Evolutionary conservation across 2,329 filamentous ascomycete genomes (phyloP), one percentile per base, ranked within the genome.

Genomic region (Hymenoscyphus repandus): DNA sequence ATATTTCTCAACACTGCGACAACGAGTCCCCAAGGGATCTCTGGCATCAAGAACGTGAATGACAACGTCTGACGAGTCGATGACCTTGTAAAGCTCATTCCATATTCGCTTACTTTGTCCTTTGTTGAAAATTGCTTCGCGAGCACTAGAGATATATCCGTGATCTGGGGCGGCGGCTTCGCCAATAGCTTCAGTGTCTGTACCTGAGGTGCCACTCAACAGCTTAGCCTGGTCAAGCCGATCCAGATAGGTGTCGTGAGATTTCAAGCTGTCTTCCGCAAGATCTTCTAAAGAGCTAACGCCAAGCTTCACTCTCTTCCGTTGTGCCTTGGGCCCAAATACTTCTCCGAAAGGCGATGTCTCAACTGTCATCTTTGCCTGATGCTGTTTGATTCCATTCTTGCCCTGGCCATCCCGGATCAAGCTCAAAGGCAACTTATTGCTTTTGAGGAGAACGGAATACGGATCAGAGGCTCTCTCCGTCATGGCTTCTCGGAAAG

Each of bases 51-150:
- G 74, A 12, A 96, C 88, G 64, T 96, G 93, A n/a, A 99, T 86
- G 41, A 99, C 83, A 33, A 99, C 92, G 69, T 99, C 93, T 9
- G 88, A 93, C 2, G 90, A 95, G 71, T 96, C 92, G 55, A 96
- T 93, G 63, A 93, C 90, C 72, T 95, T 95, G 77, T 93, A 84
- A 6, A 97, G 74, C 68, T 99, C 92, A 71, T 97, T 97, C 91
- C 90, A 96, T 61, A 96, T 96, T 59, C 93, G 80, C 72, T 96
- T 96, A 65, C 86, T 92, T 69, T 96, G 91, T 15, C 93, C 93
- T 72, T 97, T 97, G 61, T 80, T 86, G 71, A 97, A 97, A 53
- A 97, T 88, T 36, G 91, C 85, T 66, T 92, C 88, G 60, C 83
- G 78, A n/a, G 87, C 83, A 62, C 81, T 80, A 6, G 81, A 76